Evolutionary conservation across 805 yeast species (phyloP).

Genomic region (Myxozyma mucilagina): DNA sequence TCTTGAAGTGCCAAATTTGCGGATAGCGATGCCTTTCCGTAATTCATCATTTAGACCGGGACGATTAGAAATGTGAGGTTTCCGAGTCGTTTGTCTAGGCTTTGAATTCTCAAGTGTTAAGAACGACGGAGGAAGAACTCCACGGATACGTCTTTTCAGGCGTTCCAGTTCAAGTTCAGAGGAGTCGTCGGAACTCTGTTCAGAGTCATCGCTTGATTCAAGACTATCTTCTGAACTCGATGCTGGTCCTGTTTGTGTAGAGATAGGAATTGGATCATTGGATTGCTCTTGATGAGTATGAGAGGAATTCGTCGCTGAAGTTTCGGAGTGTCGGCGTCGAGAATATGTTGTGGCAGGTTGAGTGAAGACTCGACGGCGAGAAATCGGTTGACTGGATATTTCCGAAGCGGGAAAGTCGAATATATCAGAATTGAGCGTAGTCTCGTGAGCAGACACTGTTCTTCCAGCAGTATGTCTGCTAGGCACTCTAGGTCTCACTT

Average conservation of each 20-base stretch:
- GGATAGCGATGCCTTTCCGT: constrained; percentile 29
- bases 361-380: not conserved
- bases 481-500: not conserved
- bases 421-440: not conserved
- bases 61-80: not conserved
- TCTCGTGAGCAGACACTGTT: not conserved
- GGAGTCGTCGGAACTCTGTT: constrained; percentile 5
- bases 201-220: not conserved
- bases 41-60: not conserved
- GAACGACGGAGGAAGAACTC: constrained; percentile 36
- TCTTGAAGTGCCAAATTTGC: constrained; percentile 19
- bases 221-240: not conserved
- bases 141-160: constrained; percentile 31
- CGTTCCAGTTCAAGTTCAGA: constrained; percentile 27
- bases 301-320: not conserved
- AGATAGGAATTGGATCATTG: not conserved
- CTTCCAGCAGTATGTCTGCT: not conserved
- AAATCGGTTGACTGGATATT: not conserved
- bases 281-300: not conserved
- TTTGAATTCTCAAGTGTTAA: constrained; percentile 29
- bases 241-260: not conserved
- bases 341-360: not conserved
- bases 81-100: not conserved
- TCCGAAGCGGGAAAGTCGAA: not conserved
- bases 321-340: not conserved